Evolutionary conservation across 2,329 filamentous ascomycete genomes (phyloP), one percentile per base, ranked within the genome.

Genomic region (Colletotrichum lupini): DNA sequence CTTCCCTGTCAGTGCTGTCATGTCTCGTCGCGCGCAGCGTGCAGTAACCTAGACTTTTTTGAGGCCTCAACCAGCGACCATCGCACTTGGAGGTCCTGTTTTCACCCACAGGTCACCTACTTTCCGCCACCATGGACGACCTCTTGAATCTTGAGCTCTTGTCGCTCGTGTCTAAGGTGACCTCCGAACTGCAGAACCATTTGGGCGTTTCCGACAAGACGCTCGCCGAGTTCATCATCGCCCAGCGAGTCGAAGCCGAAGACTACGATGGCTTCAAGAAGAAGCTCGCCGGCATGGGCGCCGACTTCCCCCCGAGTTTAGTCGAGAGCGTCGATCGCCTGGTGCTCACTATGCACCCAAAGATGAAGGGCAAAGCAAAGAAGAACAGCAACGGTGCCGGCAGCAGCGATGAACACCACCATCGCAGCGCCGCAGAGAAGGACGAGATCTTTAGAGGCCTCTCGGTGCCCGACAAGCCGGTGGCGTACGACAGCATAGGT

Each of bases 151-250:
- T 99, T 81, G 97, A 99, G 88, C 88, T 97, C 74, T 89, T 99
- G 67, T 98, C 95, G 78, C 92, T 99, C 79, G 95, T 98, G 69
- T 97, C 95, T 63, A 98, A 96, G 83, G 95, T 99, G 78, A 95
- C 95, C 16, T 96, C 94, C 22, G 97, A 99, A 83, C 88, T 99
- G 66, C 93, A 97, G 79, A 99, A 99, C 80, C 94, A 99, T 84
- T 85, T 98, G 73, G 95, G 95, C 68, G 91, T 98, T 78, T 93
- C 90, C 81, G 95, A 99, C 84, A 98, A 97, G 84, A 98, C 95
- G 5, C 91, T 99, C 30, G 95, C 97, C 77, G 97, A 99, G 83
- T 99, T 98, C 81, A 91, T 99, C 79, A 98, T 99, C 80, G 94
- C 94, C 74, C 93, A 98, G 81, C 94, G 97, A 78, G 84, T 93